Evolutionary conservation across 306 rosid genomes (phyloP).

Genomic region (Prunus campanulata): DNA sequence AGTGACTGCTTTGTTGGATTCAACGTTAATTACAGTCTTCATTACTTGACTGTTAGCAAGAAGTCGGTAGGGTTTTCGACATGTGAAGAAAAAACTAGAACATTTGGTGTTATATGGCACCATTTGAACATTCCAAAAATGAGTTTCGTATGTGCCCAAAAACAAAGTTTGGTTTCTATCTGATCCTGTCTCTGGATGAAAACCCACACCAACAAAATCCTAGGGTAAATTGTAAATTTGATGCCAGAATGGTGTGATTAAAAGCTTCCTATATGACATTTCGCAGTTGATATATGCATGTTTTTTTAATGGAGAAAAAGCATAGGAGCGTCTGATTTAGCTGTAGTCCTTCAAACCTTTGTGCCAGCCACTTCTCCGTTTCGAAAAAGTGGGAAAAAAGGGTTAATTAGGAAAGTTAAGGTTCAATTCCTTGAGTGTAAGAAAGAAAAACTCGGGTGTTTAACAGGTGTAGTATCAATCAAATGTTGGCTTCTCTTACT

Average conservation of each 20-base stretch:
- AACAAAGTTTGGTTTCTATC: neutral
- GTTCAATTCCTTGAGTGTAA: no score
- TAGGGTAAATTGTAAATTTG: neutral
- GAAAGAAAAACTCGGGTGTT: no score
- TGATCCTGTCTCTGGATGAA: neutral
- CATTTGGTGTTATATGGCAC: neutral
- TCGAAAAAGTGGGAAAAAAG: no score
- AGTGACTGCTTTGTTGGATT: neutral
- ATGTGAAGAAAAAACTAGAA: neutral
- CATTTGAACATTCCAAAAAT: constrained; percentile 7
- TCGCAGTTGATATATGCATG: no score
- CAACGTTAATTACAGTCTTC: neutral
- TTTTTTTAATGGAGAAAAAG: no score
- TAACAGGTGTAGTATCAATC: no score
- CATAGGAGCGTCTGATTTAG: no score
- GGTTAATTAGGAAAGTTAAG: no score
- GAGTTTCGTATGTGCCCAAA: neutral
- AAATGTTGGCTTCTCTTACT: no score
- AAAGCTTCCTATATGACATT: no score
- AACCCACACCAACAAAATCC: neutral
- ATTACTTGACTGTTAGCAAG: neutral
- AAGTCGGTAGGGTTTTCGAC: neutral
- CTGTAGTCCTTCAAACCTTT: no score
- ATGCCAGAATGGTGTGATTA: neutral
- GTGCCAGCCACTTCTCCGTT: no score